These are phyloP conservation scores for Plasmodium reichenowi DNA, from an alignment of 169 alveolate genomes.

Conservation along the genomic window DNA sequence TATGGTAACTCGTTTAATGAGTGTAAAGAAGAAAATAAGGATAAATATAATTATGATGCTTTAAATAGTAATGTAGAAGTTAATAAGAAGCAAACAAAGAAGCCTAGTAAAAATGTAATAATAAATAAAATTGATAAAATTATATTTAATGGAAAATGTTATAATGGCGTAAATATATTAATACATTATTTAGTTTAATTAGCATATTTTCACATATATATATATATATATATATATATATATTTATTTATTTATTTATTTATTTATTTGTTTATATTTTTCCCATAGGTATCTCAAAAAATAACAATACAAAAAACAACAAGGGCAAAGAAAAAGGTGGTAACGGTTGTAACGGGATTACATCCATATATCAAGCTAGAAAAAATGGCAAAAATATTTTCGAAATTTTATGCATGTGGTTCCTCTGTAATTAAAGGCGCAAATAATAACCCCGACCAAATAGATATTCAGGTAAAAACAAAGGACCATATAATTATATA, in stretches of 20 bases:
- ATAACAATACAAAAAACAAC: slow-evolving; percentile 86
- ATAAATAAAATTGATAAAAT: not conserved
- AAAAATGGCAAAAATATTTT: slow-evolving; percentile 89
- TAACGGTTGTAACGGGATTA: slow-evolving; percentile 89
- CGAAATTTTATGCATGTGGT: slow-evolving; percentile 91
- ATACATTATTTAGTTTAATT: too few relatives aligned
- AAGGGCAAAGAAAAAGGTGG: slow-evolving; percentile 88
- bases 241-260: too few relatives aligned
- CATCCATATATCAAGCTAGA: slow-evolving; percentile 88
- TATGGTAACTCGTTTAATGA: slow-evolving; percentile 86
- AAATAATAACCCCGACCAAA: slow-evolving; percentile 85
- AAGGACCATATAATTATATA: not conserved
- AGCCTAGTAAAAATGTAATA: slow-evolving; percentile 33
- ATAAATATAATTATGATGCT: slow-evolving; percentile 73
- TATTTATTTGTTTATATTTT: not conserved
- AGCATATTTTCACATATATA: not conserved
- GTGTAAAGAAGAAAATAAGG: slow-evolving; percentile 81
- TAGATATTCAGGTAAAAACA: slow-evolving; percentile 82
- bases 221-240: not conserved
- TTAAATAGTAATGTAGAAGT: slow-evolving; percentile 17
- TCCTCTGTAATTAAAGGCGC: slow-evolving; percentile 90
- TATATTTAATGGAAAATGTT: too few relatives aligned
- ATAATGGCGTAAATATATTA: not conserved
- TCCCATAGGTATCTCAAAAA: slow-evolving; percentile 41
- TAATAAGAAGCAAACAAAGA: slow-evolving; percentile 37